Percentiles rank a stretch among this genome's conserved stretches.
Evolutionary conservation across 257 asterid genomes (phyloP).

Genomic region (Fraxinus anomala): DNA sequence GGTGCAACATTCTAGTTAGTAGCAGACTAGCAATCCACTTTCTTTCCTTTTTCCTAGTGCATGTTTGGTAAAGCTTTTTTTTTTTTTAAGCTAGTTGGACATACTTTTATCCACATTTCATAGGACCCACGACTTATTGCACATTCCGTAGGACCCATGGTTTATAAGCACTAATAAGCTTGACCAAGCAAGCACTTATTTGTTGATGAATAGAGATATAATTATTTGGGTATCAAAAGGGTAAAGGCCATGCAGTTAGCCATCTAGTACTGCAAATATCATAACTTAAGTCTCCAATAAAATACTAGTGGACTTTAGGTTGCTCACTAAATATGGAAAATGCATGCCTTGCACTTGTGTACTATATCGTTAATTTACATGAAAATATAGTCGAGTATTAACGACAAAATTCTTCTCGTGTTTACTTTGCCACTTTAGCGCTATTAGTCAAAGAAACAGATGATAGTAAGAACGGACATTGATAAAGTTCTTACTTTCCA

Average conservation of each 20-base stretch:
- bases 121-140: background rate
- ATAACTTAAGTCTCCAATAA: background rate
- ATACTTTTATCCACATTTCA: background rate
- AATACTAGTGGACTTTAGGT: background rate
- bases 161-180: no score
- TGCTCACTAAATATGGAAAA: background rate
- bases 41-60: background rate
- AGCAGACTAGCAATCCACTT: background rate
- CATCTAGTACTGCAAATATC: background rate
- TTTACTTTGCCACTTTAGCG: constrained; percentile 2
- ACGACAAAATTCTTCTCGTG: background rate
- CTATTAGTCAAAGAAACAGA: background rate
- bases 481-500: constrained; percentile 66
- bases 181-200: background rate
- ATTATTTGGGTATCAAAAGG: background rate
- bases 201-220: background rate
- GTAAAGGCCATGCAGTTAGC: background rate
- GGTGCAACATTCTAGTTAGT: background rate
- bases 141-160: background rate
- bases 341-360: background rate
- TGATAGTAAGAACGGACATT: constrained; percentile 16
- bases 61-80: background rate
- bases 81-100: background rate
- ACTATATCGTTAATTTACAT: background rate
- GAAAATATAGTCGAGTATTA: background rate